Percentiles rank a stretch among this genome's conserved stretches.
Evolutionary conservation across 2,329 filamentous ascomycete species (phyloP).

Genomic region (Hypoxylon sp.): DNA sequence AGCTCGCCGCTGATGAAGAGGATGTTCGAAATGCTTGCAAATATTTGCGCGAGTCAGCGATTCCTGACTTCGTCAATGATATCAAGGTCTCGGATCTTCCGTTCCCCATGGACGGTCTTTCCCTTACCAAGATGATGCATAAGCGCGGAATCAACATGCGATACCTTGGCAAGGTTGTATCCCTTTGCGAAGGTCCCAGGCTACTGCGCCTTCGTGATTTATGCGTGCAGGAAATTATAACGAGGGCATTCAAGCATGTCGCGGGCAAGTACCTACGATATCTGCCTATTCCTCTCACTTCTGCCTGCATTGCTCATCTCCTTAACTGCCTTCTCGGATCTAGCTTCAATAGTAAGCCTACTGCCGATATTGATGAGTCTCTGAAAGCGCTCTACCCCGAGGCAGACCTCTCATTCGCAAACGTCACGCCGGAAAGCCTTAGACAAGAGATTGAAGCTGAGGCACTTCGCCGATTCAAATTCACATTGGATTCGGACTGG

Average conservation of each 20-base stretch:
- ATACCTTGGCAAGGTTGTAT: conserved; percentile 89
- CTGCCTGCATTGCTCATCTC: conserved; percentile 85
- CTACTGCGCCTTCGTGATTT: conserved; percentile 84
- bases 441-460: conserved; percentile 79
- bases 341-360: conserved; percentile 81
- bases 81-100: conserved; percentile 93
- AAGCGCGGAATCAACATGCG: conserved; percentile 97
- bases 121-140: conserved; percentile 88
- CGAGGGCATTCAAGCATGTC: conserved; percentile 96
- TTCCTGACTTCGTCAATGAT: conserved; percentile 89
- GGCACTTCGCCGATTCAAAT: conserved; percentile 81
- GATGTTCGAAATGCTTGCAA: conserved; percentile 88
- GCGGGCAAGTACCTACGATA: conserved; percentile 83
- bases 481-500: conserved; percentile 79
- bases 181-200: conserved; percentile 77
- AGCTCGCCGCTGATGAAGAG: conserved; percentile 86
- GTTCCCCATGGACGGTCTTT: conserved; percentile 98
- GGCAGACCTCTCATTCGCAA: conserved; percentile 84
- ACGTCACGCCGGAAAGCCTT: conserved; percentile 81
- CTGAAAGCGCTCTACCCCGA: conserved; percentile 85
- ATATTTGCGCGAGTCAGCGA: conserved; percentile 81
- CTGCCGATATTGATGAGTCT: conserved; percentile 81
- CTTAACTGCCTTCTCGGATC: conserved; percentile 93
- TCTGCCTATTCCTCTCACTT: conserved; percentile 83
- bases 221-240: conserved; percentile 90